Conservation (phyloP, 169 alveolate genomes). For the Plasmodium relictum region DNA sequence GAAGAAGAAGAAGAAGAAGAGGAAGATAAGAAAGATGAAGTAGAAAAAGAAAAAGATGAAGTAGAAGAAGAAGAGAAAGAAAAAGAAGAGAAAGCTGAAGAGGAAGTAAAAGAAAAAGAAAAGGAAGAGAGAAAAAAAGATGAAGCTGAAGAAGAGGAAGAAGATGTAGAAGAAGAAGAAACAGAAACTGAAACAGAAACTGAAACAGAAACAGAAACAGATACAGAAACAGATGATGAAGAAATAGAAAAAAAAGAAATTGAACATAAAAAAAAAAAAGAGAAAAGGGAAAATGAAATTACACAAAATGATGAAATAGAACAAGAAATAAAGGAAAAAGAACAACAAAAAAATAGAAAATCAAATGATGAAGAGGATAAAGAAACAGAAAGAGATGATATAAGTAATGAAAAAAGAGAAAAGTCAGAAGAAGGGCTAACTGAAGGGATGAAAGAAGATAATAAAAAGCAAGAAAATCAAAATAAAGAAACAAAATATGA, state of each 20-base stretch:
- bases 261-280: slow-evolving; percentile 2
- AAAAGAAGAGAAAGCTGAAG: not conserved
- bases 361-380: not conserved
- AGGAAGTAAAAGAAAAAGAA: no score
- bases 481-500: not conserved
- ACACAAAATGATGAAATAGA: not conserved
- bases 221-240: not conserved
- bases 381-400: not conserved
- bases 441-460: not conserved
- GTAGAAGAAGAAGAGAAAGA: not conserved
- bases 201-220: not conserved
- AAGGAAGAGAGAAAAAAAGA: no score
- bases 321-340: not conserved
- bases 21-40: not conserved
- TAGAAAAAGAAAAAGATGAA: not conserved
- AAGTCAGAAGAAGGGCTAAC: not conserved
- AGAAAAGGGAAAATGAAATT: not conserved
- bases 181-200: not conserved
- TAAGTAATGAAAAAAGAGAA: not conserved
- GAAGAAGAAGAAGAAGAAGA: not conserved
- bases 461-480: not conserved
- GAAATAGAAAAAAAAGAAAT: not conserved
- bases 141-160: not conserved
- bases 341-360: no score
- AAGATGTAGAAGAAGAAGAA: not conserved